Base-by-base conservation (phyloP, 257 asterid genomes). In the Capsicum chinense region DNA sequence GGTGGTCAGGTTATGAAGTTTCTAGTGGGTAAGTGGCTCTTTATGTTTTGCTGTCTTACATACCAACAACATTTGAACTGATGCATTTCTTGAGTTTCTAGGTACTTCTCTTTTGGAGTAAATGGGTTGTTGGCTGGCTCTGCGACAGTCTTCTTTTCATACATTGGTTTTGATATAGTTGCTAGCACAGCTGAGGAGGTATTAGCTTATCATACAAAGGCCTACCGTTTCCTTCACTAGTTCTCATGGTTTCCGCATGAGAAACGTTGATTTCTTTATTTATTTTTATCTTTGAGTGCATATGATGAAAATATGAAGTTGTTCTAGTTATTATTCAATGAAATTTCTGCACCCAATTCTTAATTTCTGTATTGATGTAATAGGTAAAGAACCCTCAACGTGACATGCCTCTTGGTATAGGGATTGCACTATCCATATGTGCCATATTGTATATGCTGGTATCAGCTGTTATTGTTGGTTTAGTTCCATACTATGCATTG, bases 181-280 rank as follows among this genome's bases (percentile, higher is more conserved):
- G 85, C 89, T 48, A 88, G 90, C 90, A 88, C 90, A 21, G 87
- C 89, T 37, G 90, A 88, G 85, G 90, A 88, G 90, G 90, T 88
- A 86, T 59, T 19, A 8, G 21, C 62, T 59, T 37, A 10, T 70
- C 37, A 56, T 82, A 57, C 44, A 33, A 33, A 64, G 6, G 84
- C 79, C 84, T 64, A 33, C 19, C 5, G 15, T 50, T n/a, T 60
- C 12, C 56, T 80, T 58, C 83, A 5, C 16, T n/a, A 59, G 56
- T 59, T 13, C 15, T 56, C 71, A 60, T 59, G 79, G 57, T 68
- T 60, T 35, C 48, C 74, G 35, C 50, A 67, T 67, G 48, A 67
- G 74, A 67, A 67, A 35, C 35, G 74, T 67, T 67, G 74, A 67
- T 67, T 13, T 67, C 42, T 35, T 64, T 64, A 6, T 64, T 66